phyloP scores from a whole-genome alignment of 495 filamentous ascomycete genomes.

The Amphirosellinia nigrospora region DNA sequence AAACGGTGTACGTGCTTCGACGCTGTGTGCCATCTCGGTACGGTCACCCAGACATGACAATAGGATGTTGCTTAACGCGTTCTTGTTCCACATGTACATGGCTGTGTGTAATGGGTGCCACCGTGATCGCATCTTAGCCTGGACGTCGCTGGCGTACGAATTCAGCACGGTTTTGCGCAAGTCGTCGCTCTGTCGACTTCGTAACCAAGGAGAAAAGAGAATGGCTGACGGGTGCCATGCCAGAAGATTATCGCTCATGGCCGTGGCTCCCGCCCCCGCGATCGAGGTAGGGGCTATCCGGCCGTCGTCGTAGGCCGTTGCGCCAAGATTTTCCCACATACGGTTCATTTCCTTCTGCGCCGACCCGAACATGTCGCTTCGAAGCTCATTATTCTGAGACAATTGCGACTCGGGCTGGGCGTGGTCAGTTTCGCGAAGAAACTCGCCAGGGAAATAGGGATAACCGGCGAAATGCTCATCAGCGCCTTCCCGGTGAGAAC shows the following conservation, averaged over 20 bases:
- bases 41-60: slow-evolving; percentile 56
- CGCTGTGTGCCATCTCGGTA: slow-evolving; percentile 57
- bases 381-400: neutral
- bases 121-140: slow-evolving; percentile 40
- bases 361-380: neutral
- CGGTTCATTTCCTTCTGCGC: neutral
- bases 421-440: slow-evolving; percentile 52
- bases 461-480: slow-evolving; percentile 51
- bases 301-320: neutral
- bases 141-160: slow-evolving; percentile 19
- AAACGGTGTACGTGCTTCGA: slow-evolving; percentile 57
- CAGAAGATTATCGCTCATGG: neutral
- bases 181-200: neutral
- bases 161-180: slow-evolving; percentile 8
- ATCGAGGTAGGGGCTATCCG: neutral
- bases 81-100: slow-evolving; percentile 51
- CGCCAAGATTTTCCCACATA: neutral
- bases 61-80: slow-evolving; percentile 48
- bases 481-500: slow-evolving; percentile 47
- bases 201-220: neutral
- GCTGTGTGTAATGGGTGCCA: slow-evolving; percentile 61
- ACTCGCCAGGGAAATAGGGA: slow-evolving; percentile 47
- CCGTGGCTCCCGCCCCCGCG: neutral
- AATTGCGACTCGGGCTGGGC: slow-evolving; percentile 38
- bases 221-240: neutral